Conservation (phyloP, 139 green algal species). For the Medakamo hakoo region DNA sequence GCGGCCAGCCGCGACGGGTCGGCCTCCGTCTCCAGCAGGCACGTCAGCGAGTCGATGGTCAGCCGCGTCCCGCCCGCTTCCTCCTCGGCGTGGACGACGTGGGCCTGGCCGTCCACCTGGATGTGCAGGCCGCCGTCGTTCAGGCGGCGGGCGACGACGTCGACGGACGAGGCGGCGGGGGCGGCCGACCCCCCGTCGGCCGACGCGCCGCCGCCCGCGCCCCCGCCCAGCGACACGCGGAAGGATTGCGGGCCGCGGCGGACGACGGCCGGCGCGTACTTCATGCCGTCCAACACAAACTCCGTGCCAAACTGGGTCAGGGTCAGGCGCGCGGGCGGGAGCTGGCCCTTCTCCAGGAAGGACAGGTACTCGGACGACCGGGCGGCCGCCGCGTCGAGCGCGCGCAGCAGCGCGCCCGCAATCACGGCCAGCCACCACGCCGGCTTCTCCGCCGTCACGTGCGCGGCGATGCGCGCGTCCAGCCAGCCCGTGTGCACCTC, state of each 20-base stretch:
- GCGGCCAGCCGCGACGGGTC: conserved; percentile 35
- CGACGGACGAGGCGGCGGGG: conserved; percentile 48
- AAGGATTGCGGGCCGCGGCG: conserved; percentile 23
- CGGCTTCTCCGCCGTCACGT: conserved; percentile 39
- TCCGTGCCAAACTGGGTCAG: conserved; percentile 42
- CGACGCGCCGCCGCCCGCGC: too few species aligned
- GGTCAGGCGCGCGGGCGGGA: conserved; percentile 62
- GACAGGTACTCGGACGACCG: conserved; percentile 69
- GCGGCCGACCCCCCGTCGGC: too few species aligned
- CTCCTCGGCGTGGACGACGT: conserved; percentile 89
- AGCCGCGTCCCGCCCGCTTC: conserved; percentile 76
- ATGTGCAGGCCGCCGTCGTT: conserved; percentile 82
- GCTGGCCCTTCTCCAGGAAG: conserved; percentile 87
- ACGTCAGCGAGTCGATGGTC: conserved; percentile 72
- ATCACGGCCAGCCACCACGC: conserved; percentile 86
- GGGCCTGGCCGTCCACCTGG: conserved; percentile 73
- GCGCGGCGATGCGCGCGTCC: conserved; percentile 75
- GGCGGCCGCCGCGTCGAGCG: conserved; percentile 21
- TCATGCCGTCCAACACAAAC: conserved; percentile 35
- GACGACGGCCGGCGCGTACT: conserved; percentile 7
- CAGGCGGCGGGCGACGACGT: conserved; percentile 68
- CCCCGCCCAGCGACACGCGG: conserved; percentile 33
- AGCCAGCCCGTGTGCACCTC: conserved; percentile 91
- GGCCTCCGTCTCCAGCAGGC: conserved; percentile 73
- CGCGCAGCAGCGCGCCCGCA: conserved; percentile 48